These are phyloP conservation scores for Casaregolazyma lundiana DNA, from an alignment of 1,139 yeast genomes.

Conservation along the genomic window DNA sequence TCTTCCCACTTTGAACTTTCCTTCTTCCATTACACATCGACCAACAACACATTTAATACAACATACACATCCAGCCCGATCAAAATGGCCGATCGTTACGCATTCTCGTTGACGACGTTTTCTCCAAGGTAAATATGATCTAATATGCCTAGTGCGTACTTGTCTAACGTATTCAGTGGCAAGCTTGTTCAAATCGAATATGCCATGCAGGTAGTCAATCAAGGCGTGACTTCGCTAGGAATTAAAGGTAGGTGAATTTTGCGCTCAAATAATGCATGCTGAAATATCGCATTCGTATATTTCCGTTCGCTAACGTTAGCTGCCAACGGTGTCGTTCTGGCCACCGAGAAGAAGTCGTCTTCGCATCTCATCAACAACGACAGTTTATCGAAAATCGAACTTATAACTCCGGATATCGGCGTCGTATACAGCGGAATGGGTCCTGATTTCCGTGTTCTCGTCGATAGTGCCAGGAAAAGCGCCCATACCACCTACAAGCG, in stretches of 20 bases:
- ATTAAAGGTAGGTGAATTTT: constrained; percentile 50
- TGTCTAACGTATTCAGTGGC: constrained; percentile 50
- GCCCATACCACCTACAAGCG: constrained; percentile 93
- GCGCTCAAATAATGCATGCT: too few species aligned
- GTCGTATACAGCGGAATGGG: constrained; percentile 99
- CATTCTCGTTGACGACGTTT: constrained; percentile 93
- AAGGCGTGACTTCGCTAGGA: constrained; percentile 95
- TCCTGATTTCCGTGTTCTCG: constrained; percentile 92
- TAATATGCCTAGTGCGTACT: neutral
- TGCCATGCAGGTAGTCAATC: constrained; percentile 95
- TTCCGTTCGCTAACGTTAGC: constrained; percentile 37
- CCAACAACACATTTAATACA: neutral
- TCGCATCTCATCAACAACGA: constrained; percentile 75
- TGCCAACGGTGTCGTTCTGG: constrained; percentile 92
- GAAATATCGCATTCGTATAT: neutral
- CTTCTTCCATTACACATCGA: neutral
- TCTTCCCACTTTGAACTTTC: neutral
- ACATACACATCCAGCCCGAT: neutral
- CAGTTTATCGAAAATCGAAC: constrained; percentile 71
- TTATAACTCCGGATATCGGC: constrained; percentile 92
- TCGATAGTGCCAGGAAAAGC: constrained; percentile 87
- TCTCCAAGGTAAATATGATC: constrained; percentile 76
- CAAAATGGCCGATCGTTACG: constrained; percentile 93
- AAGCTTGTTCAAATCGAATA: constrained; percentile 97
- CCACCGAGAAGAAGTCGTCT: constrained; percentile 89